phyloP scores from a whole-genome alignment of 2,329 filamentous ascomycete genomes.

The Colletotrichum sp. region DNA sequence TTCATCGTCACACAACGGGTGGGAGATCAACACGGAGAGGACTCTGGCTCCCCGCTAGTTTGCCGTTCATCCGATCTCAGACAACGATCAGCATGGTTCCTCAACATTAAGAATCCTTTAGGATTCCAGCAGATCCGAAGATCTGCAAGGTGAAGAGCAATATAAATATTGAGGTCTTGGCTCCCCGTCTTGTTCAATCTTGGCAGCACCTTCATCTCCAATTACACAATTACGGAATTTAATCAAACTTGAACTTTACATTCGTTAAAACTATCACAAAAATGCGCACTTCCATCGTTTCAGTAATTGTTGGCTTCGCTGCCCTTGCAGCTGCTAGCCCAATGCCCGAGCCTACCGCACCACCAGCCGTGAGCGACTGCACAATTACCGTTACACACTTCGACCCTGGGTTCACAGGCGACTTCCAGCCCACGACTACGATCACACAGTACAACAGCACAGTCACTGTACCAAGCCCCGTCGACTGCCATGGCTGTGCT shows the following conservation, averaged over 20 bases:
- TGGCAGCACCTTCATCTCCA: neutral
- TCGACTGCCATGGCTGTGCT: conserved; percentile 4
- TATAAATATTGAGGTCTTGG: neutral
- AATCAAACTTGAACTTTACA: neutral
- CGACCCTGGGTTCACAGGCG: conserved; percentile 7
- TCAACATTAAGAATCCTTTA: neutral
- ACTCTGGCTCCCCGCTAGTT: neutral
- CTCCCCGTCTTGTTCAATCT: neutral
- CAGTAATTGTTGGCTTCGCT: neutral
- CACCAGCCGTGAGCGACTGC: neutral
- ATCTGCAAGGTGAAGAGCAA: neutral
- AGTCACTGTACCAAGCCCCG: neutral
- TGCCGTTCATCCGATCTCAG: conserved; percentile 1
- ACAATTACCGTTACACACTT: neutral
- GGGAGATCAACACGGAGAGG: neutral
- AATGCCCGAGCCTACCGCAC: neutral
- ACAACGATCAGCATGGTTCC: neutral
- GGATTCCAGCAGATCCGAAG: neutral
- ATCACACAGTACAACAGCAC: conserved; percentile 3
- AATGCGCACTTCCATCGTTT: neutral
- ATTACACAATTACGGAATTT: neutral
- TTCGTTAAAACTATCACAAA: neutral
- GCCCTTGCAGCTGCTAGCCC: neutral
- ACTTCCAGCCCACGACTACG: neutral
- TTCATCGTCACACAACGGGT: neutral